Evolutionary conservation across 768 basidiomycete species (phyloP), one percentile per base, ranked within the genome.

Genomic region (Coprinellus micaceus): DNA sequence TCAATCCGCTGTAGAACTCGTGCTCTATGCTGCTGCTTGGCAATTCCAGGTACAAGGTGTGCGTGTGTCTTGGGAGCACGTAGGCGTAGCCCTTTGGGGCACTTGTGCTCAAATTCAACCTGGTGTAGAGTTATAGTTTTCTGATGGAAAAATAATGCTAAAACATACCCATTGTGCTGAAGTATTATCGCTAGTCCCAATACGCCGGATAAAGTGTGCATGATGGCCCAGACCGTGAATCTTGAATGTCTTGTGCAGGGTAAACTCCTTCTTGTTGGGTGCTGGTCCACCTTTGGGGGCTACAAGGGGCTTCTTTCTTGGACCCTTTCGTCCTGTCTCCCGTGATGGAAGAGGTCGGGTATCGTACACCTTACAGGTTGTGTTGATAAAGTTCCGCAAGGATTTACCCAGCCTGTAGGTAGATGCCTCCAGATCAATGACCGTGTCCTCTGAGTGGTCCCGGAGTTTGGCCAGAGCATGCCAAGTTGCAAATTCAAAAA

Each of bases 401-500:
- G 4, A 21, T 0, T 52, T 21, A 0, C 74, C 73, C 1, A 75
- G 63, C 1, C 52, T n/a, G 2, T 44, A 40, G 46, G 72, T 54
- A 28, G 61, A 36, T 22, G 57, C 1, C 33, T 59, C 19, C 57
- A 71, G 48, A 26, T 13, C n/a, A 6, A 7, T 24, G 50, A 67
- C 26, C 33, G 67, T 52, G 12, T 17, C 52, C 6, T 64, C 58
- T 0, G 69, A 67, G 46, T 72, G 72, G 17, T 70, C 52, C 2
- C 67, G 63, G 3, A 75, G 60, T 52, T 75, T 76, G 0, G 65
- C 71, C 4, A 67, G 56, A 0, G 57, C 67, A 61, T 75, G 72
- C 75, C 74, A 77, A 12, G 63, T 64, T 3, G 62, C 64, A 4
- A 68, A 58, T 1, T 49, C 52, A 55, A 69, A 74, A 0, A 74